Base-by-base conservation (phyloP, 31 red algal species). In the Porphyra umbilicalis region DNA sequence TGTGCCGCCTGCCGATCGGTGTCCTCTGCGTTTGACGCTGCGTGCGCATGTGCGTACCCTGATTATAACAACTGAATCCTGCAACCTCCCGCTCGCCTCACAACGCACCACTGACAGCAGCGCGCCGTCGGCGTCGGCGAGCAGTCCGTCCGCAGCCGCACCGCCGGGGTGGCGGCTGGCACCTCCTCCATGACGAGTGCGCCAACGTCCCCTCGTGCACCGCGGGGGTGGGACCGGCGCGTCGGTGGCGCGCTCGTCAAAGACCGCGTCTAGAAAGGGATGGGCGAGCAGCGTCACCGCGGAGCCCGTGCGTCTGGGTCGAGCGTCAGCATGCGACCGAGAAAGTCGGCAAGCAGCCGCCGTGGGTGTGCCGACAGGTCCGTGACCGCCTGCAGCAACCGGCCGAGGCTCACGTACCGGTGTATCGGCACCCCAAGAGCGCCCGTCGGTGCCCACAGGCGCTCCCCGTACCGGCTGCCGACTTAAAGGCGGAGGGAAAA, bases 281-380 rank as follows among this genome's bases (percentile, higher is more conserved):
- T 82, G 80, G 29, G 32, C 30, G 30, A 87, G 81, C 1, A 39
- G 38, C 32, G 80, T 11, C 0, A 32, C 71, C 10, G 85, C 85
- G 4, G 35, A 36, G 57, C 81, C 13, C 85, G 85, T 31, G 80
- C 75, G 20, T 6, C 78, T 10, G 85, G 85, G 34, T 87, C 77
- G 13, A 87, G 68, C 40, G 35, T n/a, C 25, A 87, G 81, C 85
- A 87, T 87, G 31, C 77, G 85, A 11, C 40, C 35, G 37, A 87
- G 37, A 81, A 87, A 87, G 25, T 76, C 67, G 33, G 85, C 85
- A 13, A 87, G 80, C 25, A 71, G 57, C 57, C 57, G 57, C 57
- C 57, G 57, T 29, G 57, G 57, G 4, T 18, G 25, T 2, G 57
- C 57, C 25, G 57, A 29, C 4, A 71, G 57, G 57, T 71, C 20